These are phyloP conservation scores for Saccharomyces kudriavzevii DNA, from an alignment of 805 yeast genomes.

Conservation along the genomic window DNA sequence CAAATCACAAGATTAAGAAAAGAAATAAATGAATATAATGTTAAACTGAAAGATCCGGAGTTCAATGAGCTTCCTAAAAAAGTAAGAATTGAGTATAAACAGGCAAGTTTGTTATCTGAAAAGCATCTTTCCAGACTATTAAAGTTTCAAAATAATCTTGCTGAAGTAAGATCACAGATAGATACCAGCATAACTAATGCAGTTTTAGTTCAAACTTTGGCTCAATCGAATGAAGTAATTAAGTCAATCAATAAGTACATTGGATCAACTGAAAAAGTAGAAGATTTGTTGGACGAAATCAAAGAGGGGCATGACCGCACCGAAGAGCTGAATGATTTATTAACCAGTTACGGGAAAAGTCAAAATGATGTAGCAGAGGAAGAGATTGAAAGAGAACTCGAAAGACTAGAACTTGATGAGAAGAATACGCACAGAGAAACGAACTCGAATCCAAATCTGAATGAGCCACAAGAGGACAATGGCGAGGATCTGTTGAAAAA, in stretches of 20 bases:
- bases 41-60: constrained; percentile 18
- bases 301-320: constrained; percentile 32
- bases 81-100: constrained; percentile 29
- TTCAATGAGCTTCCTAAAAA: constrained; percentile 18
- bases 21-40: constrained; percentile 12
- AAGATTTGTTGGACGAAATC: constrained; percentile 34
- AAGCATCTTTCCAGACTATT: constrained; percentile 29
- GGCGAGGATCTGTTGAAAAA: constrained; percentile 16
- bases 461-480: constrained; percentile 3
- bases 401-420: constrained; percentile 20
- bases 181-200: constrained; percentile 38
- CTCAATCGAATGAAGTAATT: constrained; percentile 32
- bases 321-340: constrained; percentile 33
- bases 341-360: constrained; percentile 7
- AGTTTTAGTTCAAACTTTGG: constrained; percentile 32
- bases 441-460: constrained; percentile 4
- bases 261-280: constrained; percentile 39
- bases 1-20: constrained; percentile 19
- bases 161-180: constrained; percentile 33
- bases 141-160: constrained; percentile 32
- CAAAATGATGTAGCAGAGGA: constrained; percentile 26
- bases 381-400: constrained; percentile 36
- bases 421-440: constrained; percentile 13
- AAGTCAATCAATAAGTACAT: constrained; percentile 33
- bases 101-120: constrained; percentile 32